A percentile compares a stretch with the other conserved stretches of the same genome.
These are phyloP conservation scores for Yarrowia sp. DNA, from an alignment of 805 yeast genomes.

Conservation along the genomic window DNA sequence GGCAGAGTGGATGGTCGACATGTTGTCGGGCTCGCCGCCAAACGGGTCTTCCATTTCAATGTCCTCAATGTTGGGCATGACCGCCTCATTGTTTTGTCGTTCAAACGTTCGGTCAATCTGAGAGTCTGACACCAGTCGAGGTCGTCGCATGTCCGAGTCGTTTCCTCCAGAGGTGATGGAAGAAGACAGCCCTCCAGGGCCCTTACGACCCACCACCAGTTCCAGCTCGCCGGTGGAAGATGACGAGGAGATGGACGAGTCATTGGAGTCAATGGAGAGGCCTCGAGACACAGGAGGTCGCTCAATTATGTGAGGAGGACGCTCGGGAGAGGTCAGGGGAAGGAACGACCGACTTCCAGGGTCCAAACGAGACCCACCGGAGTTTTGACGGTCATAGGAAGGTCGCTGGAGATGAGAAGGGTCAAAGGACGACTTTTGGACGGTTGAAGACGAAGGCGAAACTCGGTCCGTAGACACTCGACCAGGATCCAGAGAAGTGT, in stretches of 20 bases:
- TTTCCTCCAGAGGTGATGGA: constrained; percentile 1
- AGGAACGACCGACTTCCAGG: not conserved
- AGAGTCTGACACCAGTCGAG: constrained; percentile 10
- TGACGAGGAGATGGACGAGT: constrained; percentile 20
- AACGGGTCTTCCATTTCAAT: constrained; percentile 6
- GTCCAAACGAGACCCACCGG: not conserved
- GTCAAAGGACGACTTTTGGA: not conserved
- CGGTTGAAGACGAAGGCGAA: not conserved
- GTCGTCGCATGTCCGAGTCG: not conserved
- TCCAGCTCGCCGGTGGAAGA: constrained; percentile 22
- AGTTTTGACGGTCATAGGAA: not conserved
- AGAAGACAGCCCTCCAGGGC: not conserved
- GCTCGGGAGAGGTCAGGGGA: not conserved
- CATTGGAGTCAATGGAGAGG: constrained; percentile 20
- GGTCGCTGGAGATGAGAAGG: not conserved
- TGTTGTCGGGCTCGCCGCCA: constrained; percentile 3
- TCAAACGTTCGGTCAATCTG: constrained; percentile 9
- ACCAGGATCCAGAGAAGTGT: constrained; percentile 9
- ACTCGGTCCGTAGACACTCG: not conserved
- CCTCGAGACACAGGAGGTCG: constrained; percentile 10
- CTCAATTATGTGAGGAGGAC: constrained; percentile 12
- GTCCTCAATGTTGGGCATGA: constrained; percentile 16
- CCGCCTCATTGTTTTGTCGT: not conserved
- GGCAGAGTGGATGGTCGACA: constrained; percentile 14
- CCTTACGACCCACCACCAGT: constrained; percentile 4